These are phyloP conservation scores for Citrus hindsii DNA, from an alignment of 345 rosid genomes.

Conservation along the genomic window DNA sequence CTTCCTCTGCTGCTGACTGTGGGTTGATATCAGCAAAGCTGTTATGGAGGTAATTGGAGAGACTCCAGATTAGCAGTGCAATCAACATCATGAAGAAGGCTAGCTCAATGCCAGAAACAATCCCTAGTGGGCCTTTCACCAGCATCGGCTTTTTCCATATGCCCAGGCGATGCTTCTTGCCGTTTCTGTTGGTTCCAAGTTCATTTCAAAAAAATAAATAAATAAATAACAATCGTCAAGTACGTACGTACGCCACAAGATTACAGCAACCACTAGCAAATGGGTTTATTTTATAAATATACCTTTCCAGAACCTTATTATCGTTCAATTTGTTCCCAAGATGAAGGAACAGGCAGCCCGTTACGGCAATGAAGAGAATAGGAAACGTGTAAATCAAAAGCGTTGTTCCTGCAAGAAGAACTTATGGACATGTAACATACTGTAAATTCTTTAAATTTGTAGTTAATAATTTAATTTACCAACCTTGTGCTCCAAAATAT, in stretches of 20 bases:
- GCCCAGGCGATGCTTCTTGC: neutral
- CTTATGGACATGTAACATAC: neutral
- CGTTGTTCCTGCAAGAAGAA: slow-evolving; percentile 35
- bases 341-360: slow-evolving; percentile 62
- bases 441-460: neutral
- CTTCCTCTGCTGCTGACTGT: slow-evolving; percentile 29
- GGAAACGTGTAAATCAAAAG: slow-evolving; percentile 58
- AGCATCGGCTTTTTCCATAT: slow-evolving; percentile 56
- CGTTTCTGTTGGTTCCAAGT: slow-evolving; percentile 12
- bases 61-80: slow-evolving; percentile 64
- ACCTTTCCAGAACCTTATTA: slow-evolving; percentile 19
- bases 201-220: neutral
- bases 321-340: slow-evolving; percentile 28
- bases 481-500: slow-evolving; percentile 63
- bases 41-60: slow-evolving; percentile 40
- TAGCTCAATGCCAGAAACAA: slow-evolving; percentile 62
- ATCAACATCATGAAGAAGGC: slow-evolving; percentile 63
- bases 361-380: slow-evolving; percentile 47
- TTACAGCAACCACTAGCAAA: neutral
- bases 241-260: too few species aligned
- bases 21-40: slow-evolving; percentile 39
- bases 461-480: neutral
- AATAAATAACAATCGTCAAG: neutral
- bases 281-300: neutral
- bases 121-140: slow-evolving; percentile 80